Evolutionary conservation across 352 stramenopile species (phyloP), one percentile per base, ranked within the genome.

Genomic region (Thraustochytrium striatum): DNA sequence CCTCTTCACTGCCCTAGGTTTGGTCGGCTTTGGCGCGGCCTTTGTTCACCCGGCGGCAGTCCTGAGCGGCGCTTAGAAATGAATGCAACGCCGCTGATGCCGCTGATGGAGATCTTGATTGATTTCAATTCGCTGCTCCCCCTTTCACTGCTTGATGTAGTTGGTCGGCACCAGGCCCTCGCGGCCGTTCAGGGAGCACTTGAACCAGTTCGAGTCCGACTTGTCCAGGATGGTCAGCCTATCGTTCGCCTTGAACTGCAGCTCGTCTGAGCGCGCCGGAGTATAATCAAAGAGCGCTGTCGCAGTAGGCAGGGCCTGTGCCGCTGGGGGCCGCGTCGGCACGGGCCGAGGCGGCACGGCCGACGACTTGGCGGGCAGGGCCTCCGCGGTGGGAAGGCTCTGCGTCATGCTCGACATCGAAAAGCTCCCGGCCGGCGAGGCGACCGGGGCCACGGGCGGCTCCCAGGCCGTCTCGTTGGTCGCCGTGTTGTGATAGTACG

Each of bases 211-310:
- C 2, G 65, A 25, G 39, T 75, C 65, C 28, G 5, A 35, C 41
- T 75, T 75, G 35, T 75, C 65, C 2, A 75, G 47, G 9, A 75
- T 43, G 11, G 52, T 75, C 30, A 75, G 28, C 9, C 52, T 61
- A 30, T 75, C 65, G 39, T 75, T 75, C 30, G 39, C 41, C 50
- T 75, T 75, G 50, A 75, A 75, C 16, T 39, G 44, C 16, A 75
- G 65, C 36, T 75, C 65, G 21, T 75, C 65, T 7, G 65, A 11
- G 8, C 35, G 44, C 5, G 65, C 44, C 30, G 44, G 41, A 38
- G 21, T 61, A 25, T 62, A 75, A n/a, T 75, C 65, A 28, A 61
- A 75, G 19, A 75, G 30, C 21, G 65, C 65, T 9, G 36, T 28
- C 2, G 65, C 65, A 7, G 44, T 75, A 21, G 47, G 47, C 16